A percentile compares a stretch with the other conserved stretches of the same genome.
These are phyloP conservation scores for Laguncularia racemosa DNA, from an alignment of 345 rosid species.

Conservation along the genomic window DNA sequence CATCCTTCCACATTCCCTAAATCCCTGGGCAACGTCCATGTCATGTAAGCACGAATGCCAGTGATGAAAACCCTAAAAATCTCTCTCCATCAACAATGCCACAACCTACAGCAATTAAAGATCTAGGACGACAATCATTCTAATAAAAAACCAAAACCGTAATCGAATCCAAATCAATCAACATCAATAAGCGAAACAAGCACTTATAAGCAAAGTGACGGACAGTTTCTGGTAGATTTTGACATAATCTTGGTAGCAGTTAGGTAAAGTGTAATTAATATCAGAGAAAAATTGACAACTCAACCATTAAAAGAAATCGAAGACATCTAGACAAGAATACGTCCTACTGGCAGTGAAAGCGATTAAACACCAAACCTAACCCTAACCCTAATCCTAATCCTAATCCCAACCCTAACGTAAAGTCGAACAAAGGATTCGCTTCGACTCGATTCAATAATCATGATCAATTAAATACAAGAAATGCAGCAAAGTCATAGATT, in stretches of 20 bases:
- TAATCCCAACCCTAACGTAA: neutral
- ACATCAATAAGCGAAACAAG: constrained; percentile 12
- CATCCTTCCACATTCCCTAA: too few relatives aligned
- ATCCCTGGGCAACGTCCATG: too few relatives aligned
- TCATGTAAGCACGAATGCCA: neutral
- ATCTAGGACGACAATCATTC: constrained; percentile 10
- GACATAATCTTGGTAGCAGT: constrained; percentile 11
- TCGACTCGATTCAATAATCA: too few relatives aligned
- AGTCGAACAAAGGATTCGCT: neutral
- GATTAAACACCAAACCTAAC: constrained; percentile 23
- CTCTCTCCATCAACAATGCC: neutral
- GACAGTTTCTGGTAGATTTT: neutral
- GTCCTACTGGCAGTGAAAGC: constrained; percentile 21
- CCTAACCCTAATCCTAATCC: constrained; percentile 9
- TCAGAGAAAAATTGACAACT: constrained; percentile 31
- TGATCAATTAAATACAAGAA: neutral
- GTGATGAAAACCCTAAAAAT: neutral
- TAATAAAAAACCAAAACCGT: neutral
- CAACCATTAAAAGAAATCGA: constrained; percentile 23
- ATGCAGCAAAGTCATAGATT: neutral
- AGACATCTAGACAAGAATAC: constrained; percentile 8
- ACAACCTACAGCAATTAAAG: constrained; percentile 5
- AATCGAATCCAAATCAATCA: constrained; percentile 5
- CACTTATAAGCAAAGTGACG: constrained; percentile 35
- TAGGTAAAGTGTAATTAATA: constrained; percentile 32